phyloP scores from a whole-genome alignment of 768 basidiomycete genomes.

The Austroboletus festivus region DNA sequence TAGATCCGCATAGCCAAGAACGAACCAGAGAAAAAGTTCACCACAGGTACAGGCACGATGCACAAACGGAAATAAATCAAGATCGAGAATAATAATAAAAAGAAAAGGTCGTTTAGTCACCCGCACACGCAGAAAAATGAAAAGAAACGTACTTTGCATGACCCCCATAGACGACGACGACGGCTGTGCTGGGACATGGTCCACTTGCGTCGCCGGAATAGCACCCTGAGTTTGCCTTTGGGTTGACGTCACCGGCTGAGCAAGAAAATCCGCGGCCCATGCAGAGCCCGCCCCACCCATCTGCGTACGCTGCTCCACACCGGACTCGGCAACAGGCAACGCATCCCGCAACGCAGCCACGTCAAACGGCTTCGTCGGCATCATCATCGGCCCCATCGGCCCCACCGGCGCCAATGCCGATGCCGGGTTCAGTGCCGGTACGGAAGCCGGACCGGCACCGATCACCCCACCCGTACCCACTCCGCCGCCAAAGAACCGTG shows the following conservation, averaged over 20 bases:
- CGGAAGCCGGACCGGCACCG: slow-evolving; percentile 25
- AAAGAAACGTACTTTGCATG: slow-evolving; percentile 16
- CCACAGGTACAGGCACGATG: not conserved
- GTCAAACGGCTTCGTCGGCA: slow-evolving; percentile 42
- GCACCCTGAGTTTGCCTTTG: not conserved
- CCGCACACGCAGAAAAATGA: not conserved
- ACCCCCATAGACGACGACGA: slow-evolving; percentile 3
- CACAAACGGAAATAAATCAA: not conserved
- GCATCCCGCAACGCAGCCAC: slow-evolving; percentile 40
- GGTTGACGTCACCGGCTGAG: slow-evolving; percentile 22
- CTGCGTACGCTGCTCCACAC: slow-evolving; percentile 13
- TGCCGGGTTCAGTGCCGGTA: too few relatives aligned
- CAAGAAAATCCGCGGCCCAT: slow-evolving; percentile 67
- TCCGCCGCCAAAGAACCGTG: slow-evolving; percentile 61
- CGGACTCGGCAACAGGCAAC: slow-evolving; percentile 10
- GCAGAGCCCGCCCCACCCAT: slow-evolving; percentile 25
- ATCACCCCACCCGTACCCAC: too few relatives aligned
- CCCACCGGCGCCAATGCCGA: too few relatives aligned
- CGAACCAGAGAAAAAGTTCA: not conserved
- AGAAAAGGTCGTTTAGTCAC: too few relatives aligned
- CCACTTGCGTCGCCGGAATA: slow-evolving; percentile 4
- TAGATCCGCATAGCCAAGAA: slow-evolving; percentile 13
- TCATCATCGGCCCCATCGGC: too few relatives aligned
- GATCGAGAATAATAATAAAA: not conserved
- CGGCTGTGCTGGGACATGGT: slow-evolving; percentile 4